phyloP scores from a whole-genome alignment of 148 eudicot genomes.

The Dianthus caryophyllus region DNA sequence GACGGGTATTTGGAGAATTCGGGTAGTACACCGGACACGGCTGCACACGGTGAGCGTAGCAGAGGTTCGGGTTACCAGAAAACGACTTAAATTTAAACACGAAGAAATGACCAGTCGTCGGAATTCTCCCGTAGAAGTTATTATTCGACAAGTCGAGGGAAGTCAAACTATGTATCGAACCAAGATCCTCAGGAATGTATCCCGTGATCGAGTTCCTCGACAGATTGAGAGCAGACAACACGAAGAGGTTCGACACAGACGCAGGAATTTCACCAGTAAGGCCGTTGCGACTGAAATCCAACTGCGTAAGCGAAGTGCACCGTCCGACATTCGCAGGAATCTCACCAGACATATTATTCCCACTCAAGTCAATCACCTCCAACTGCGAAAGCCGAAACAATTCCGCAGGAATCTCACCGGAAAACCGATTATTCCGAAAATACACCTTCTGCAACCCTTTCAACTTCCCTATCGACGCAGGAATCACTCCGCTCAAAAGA shows the following conservation, averaged over 20 bases:
- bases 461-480: conserved; percentile 28
- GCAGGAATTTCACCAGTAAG: conserved; percentile 42
- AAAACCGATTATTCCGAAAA: conserved; percentile 33
- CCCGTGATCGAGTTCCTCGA: conserved; percentile 43
- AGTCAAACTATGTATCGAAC: conserved; percentile 24
- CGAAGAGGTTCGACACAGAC: conserved; percentile 19
- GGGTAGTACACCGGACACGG: conserved; percentile 37
- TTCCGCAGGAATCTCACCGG: conserved; percentile 43
- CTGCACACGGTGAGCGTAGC: conserved; percentile 19
- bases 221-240: conserved; percentile 31
- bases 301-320: conserved; percentile 26
- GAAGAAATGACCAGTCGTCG: conserved; percentile 36
- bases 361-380: conserved; percentile 24
- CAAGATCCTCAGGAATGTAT: conserved; percentile 36
- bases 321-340: conserved; percentile 34
- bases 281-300: conserved; percentile 47
- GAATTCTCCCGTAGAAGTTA: conserved; percentile 41
- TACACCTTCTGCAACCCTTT: conserved; percentile 21
- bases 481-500: conserved; percentile 38
- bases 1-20: neutral
- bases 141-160: conserved; percentile 46
- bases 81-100: conserved; percentile 38
- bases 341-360: conserved; percentile 38
- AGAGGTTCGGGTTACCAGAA: conserved; percentile 49
- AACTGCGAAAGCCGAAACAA: conserved; percentile 29